Evolutionary conservation across 805 yeast species (phyloP), one percentile per base, ranked within the genome.

Genomic region (Cyberlindnera euphorbiiphila): DNA sequence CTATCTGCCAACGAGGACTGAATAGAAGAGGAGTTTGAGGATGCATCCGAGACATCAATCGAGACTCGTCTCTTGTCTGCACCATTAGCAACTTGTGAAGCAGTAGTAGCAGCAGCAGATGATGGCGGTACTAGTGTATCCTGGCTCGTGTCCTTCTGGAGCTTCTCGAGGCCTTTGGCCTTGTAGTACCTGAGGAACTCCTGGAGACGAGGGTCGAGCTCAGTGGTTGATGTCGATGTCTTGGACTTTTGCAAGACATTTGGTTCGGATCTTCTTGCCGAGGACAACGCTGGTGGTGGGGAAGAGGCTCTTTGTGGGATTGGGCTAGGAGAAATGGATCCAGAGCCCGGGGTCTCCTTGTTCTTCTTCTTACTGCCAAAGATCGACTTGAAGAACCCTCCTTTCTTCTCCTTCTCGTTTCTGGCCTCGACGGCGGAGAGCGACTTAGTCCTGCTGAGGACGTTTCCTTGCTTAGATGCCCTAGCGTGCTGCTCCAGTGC

Each of bases 171-270:
- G 2, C 60, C 59, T 16, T 53, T 53, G 6, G 51, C 45, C 39
- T 51, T 57, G 43, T 67, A 69, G 42, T 58, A 66, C 29, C 61
- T 56, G 25, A 75, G 49, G 48, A 74, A 76, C 35, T 68, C 69
- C 25, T 69, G 65, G 19, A 76, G 50, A 43, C 69, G 65, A 2
- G 72, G 70, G 45, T 75, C 79, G 13, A 66, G 37, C 7, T 60
- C 58, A n/a, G 42, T 41, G 10, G 27, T 11, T 2, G 49, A 27
- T 2, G 40, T 29, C 12, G 45, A 16, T 1, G 54, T 48, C 32
- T 43, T 46, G 17, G 54, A 29, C 39, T 49, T 50, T 13, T 34
- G 38, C 9, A 43, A 26, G 5, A 23, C n/a, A 25, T 18, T 32
- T 6, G 27, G 25, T 15, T 36, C 37, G 3, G 25, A 10, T 22